These are phyloP conservation scores for Fusarium algeriense DNA, from an alignment of 2,329 filamentous ascomycete genomes.

Conservation along the genomic window DNA sequence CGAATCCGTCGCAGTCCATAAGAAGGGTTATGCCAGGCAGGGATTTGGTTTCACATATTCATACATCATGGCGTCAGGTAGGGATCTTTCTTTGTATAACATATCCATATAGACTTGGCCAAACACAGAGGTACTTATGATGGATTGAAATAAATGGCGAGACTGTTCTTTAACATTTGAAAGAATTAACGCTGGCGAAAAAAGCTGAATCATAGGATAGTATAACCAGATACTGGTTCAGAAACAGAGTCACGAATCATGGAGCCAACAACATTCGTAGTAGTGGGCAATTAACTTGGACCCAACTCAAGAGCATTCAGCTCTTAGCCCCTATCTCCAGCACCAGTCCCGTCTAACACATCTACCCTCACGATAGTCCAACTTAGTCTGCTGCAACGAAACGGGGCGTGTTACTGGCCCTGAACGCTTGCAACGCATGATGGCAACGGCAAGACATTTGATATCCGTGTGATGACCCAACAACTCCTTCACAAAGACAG, in stretches of 20 bases:
- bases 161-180: not conserved
- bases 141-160: slow-evolving; percentile 2
- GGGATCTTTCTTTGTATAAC: slow-evolving; percentile 19
- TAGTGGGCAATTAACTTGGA: not conserved
- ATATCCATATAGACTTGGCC: slow-evolving; percentile 35
- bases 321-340: not conserved
- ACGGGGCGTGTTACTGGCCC: not conserved
- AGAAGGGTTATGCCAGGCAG: not conserved
- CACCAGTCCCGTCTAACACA: not conserved
- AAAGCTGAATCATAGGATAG: not conserved
- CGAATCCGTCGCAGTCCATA: slow-evolving; percentile 54
- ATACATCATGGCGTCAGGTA: slow-evolving; percentile 16
- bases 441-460: not conserved
- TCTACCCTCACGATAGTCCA: not conserved
- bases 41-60: slow-evolving; percentile 6
- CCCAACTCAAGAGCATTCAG: not conserved
- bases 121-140: slow-evolving; percentile 8
- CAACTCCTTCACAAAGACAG: not conserved
- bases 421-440: not conserved
- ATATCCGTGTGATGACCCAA: not conserved
- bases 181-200: not conserved
- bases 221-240: not conserved
- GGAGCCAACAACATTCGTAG: not conserved
- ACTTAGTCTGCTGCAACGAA: not conserved
- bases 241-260: not conserved